Evolutionary conservation across 805 yeast species (phyloP), one percentile per base, ranked within the genome.

Genomic region (Candida dajiaensis): DNA sequence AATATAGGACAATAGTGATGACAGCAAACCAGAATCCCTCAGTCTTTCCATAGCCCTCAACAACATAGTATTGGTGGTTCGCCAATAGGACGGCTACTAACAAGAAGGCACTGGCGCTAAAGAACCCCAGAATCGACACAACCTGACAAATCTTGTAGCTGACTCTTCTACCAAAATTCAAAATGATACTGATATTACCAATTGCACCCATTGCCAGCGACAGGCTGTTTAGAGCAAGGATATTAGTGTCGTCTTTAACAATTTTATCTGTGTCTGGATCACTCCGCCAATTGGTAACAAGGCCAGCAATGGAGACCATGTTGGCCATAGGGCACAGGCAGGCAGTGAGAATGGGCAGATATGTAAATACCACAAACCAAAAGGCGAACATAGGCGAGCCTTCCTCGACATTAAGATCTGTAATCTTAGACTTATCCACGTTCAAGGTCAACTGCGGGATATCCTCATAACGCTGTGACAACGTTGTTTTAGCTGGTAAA

Each of bases 1-100:
- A 74, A 62, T 89, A 88, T 22, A 86, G 64, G 1, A 72, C 66
- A 4, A 79, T 72, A 0, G 95, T 85, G 49, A 83, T 65, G 0
- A 78, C 77, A 0, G 89, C 95, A 62, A 74, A 83, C 89, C 90
- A 89, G 60, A 77, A 89, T 2, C 95, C 96, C 52, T 78, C 83
- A 0, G 87, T 58, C 40, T 59, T 57, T 6, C 43, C 39, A 41
- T 67, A 62, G 43, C 66, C 51, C 1, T 42, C 42, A 1, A 56
- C 58, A 38, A 58, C 47, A 42, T 65, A 63, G 49, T 65, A 66
- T 3, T 46, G 45, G n/a, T 48, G 49, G 40, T 69, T 60, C 9
- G 76, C 62, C 3, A 71, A 57, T 7, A 74, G 53, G 1, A 83
- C 61, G 2, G 76, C 80, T 0, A 69, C 69, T 43, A 83, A 46